Conservation (phyloP, 2,329 filamentous ascomycete genomes). For the Scytalidium lignicola region DNA sequence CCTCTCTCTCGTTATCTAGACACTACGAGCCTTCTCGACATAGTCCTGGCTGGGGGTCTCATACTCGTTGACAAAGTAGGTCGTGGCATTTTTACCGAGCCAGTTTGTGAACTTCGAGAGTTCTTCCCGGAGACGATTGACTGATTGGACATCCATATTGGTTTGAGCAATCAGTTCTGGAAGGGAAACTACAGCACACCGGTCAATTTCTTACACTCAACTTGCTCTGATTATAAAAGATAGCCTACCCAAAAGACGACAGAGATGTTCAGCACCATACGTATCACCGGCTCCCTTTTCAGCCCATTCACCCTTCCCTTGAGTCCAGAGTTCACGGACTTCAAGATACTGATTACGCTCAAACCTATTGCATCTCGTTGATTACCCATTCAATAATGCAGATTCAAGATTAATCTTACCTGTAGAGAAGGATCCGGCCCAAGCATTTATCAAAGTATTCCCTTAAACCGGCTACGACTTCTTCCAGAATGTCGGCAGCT, state of each 20-base stretch:
- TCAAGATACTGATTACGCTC: slow-evolving; percentile 86
- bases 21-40: slow-evolving; percentile 54
- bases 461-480: slow-evolving; percentile 78
- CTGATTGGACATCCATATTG: slow-evolving; percentile 93
- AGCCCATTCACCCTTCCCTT: slow-evolving; percentile 55
- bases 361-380: slow-evolving; percentile 49
- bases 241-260: slow-evolving; percentile 75
- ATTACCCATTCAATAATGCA: no score
- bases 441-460: slow-evolving; percentile 94
- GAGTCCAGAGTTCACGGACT: slow-evolving; percentile 65
- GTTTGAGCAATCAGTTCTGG: slow-evolving; percentile 95
- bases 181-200: slow-evolving; percentile 62
- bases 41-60: slow-evolving; percentile 69
- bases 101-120: slow-evolving; percentile 80
- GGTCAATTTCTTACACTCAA: slow-evolving; percentile 6
- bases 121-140: slow-evolving; percentile 83
- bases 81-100: slow-evolving; percentile 65
- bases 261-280: slow-evolving; percentile 89
- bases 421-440: slow-evolving; percentile 82
- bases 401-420: slow-evolving; percentile 39
- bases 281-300: slow-evolving; percentile 72
- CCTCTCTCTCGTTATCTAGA: slow-evolving; percentile 17
- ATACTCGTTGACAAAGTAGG: slow-evolving; percentile 75
- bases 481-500: slow-evolving; percentile 80
- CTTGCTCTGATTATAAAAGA: neutral